These are phyloP conservation scores for Crithidia mellificae DNA, from an alignment of 208 protist genomes.

Conservation along the genomic window DNA sequence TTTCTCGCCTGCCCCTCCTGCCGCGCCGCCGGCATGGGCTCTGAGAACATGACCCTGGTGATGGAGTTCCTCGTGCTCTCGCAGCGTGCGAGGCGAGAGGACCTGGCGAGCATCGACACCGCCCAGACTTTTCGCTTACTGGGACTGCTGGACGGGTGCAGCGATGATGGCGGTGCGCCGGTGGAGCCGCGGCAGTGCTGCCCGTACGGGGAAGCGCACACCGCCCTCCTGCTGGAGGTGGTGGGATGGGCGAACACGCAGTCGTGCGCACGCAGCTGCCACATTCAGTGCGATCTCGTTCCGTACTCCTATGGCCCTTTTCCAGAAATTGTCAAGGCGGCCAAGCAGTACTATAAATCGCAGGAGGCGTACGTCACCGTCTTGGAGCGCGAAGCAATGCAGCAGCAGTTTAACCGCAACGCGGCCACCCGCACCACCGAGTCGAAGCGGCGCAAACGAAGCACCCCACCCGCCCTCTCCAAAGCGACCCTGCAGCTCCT, in stretches of 20 bases:
- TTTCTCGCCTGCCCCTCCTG: slow-evolving; percentile 41
- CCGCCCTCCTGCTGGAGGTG: slow-evolving; percentile 15
- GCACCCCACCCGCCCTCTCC: not conserved
- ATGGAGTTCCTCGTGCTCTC: slow-evolving; percentile 28
- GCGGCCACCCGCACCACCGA: not conserved
- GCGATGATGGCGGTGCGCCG: not conserved
- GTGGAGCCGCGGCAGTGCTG: slow-evolving; percentile 18
- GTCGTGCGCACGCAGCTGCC: not conserved
- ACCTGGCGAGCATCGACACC: slow-evolving; percentile 5
- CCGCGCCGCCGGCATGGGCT: slow-evolving; percentile 22
- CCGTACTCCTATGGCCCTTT: slow-evolving; percentile 14
- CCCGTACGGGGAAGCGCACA: slow-evolving; percentile 29
- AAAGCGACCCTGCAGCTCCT: not conserved
- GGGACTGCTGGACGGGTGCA: slow-evolving; percentile 16
- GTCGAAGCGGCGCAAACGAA: not conserved
- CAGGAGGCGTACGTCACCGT: not conserved
- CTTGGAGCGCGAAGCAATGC: not conserved
- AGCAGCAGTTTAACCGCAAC: not conserved
- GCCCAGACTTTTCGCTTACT: slow-evolving; percentile 6
- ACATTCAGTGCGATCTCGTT: slow-evolving; percentile 7
- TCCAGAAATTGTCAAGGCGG: slow-evolving; percentile 17
- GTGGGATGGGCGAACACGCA: not conserved
- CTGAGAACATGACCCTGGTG: not conserved
- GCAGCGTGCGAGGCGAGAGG: slow-evolving; percentile 15
- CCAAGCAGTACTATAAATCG: slow-evolving; percentile 6